Evolutionary conservation across 352 stramenopile species (phyloP), one percentile per base, ranked within the genome.

Genomic region (Globisporangium ultimum): DNA sequence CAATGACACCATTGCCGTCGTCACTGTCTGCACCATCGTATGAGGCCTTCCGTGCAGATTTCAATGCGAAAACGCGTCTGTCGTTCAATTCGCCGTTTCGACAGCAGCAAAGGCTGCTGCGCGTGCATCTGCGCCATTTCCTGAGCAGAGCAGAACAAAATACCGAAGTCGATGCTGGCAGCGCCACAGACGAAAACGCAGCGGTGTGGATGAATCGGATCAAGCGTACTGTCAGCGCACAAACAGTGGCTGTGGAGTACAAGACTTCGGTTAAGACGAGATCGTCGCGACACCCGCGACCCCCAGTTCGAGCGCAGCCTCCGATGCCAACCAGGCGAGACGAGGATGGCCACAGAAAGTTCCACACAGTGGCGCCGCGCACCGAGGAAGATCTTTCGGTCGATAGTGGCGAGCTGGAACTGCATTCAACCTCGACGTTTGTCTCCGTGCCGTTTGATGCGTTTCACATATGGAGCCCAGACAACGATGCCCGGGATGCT

Each of bases 51-150:
- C 53, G 21, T 10, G 28, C 18, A 11, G 58, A 73, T 22, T 66
- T 76, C 15, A 14, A 66, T 18, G 20, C 15, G 12, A 15, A 41
- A 12, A 11, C 3, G 11, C 22, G 24, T 11, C 15, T 24, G 15
- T 24, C 15, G 6, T n/a, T 2, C 17, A 45, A n/a, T 42, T 6
- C 64, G 48, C n/a, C 46, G 64, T 64, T 55, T 43, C 34, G 46
- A n/a, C 51, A 41, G 17, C 58, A 68, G 42, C 68, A 71, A 53
- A 63, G 53, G 32, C 41, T 76, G 36, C 52, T 73, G 21, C 58
- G 58, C 47, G 62, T 71, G 22, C 68, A 71, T 59, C 49, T 76
- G 22, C 65, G 57, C 20, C 65, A 73, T 22, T 68, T 68, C 51
- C 41, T 71, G 52, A 55, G 28, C 18, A 71, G 4, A 60, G 65